phyloP scores from a whole-genome alignment of 768 basidiomycete genomes.

The Pholiota conissans region DNA sequence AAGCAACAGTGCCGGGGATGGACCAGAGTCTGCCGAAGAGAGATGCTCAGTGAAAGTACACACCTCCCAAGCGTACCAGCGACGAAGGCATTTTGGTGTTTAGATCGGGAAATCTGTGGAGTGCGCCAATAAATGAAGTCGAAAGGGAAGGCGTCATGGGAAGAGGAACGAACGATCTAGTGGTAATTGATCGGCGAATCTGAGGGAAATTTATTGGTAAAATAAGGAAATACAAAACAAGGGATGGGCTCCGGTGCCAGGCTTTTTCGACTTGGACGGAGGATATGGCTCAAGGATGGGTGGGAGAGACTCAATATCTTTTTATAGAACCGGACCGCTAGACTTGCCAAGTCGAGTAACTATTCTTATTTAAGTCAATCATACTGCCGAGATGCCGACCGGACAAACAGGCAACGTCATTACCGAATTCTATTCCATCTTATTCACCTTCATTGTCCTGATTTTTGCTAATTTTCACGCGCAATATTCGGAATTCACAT shows the following conservation, averaged over 20 bases:
- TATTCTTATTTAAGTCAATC: neutral
- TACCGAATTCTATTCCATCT: neutral
- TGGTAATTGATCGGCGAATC: neutral
- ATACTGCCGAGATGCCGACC: neutral
- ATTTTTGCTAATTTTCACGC: neutral
- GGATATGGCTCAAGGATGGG: neutral
- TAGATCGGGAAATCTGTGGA: neutral
- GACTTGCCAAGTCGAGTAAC: neutral
- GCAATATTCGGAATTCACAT: neutral
- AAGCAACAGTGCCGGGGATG: neutral
- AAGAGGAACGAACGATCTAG: neutral
- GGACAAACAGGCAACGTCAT: neutral
- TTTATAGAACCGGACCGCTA: neutral
- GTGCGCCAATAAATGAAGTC: neutral
- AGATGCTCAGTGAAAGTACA: neutral
- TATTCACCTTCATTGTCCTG: neutral
- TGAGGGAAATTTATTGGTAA: neutral
- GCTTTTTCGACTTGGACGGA: neutral
- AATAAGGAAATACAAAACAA: neutral
- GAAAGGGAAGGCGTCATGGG: neutral
- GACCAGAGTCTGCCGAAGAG: neutral
- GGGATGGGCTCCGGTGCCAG: neutral
- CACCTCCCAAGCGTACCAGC: neutral
- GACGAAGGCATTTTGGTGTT: neutral
- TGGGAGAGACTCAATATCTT: neutral